A percentile compares a stretch with the other conserved stretches of the same genome.
Conservation (phyloP, 257 asterid genomes). For the Leonotis leonurus region DNA sequence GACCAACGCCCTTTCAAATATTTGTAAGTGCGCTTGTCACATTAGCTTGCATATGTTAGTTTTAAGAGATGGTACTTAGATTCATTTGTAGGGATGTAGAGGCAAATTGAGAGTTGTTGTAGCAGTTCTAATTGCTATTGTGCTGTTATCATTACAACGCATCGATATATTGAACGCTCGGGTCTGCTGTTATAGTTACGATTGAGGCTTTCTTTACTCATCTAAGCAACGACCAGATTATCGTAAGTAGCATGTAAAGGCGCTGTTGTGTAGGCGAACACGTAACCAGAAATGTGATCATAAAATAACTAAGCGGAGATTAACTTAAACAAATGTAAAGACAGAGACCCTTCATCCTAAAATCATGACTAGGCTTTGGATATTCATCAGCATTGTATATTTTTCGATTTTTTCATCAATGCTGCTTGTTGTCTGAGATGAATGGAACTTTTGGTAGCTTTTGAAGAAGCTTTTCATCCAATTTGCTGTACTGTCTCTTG, state of each 20-base stretch:
- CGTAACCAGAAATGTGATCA: neutral
- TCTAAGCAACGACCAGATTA: neutral
- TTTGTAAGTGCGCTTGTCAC: constrained; percentile 15
- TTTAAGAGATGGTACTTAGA: constrained; percentile 21
- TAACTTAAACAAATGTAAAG: constrained; percentile 6
- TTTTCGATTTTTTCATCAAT: constrained; percentile 26
- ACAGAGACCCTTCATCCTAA: constrained; percentile 6
- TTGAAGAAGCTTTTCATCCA: constrained; percentile 85
- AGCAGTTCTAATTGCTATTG: constrained; percentile 7
- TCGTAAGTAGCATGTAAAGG: neutral
- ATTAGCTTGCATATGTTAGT: no score
- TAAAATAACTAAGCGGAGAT: neutral
- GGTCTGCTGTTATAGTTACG: no score
- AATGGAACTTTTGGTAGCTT: constrained; percentile 73
- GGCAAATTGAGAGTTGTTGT: constrained; percentile 9
- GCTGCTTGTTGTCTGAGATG: constrained; percentile 47
- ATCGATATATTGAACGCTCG: neutral
- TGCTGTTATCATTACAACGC: neutral
- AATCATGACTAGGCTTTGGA: constrained; percentile 2
- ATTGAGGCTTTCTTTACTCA: no score
- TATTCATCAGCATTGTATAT: constrained; percentile 4
- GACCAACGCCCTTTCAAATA: neutral
- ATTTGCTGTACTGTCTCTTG: constrained; percentile 57
- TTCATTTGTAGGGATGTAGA: constrained; percentile 14
- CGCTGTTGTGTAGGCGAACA: neutral